Conservation (phyloP, 805 yeast genomes). For the Suhomyces sp. region DNA sequence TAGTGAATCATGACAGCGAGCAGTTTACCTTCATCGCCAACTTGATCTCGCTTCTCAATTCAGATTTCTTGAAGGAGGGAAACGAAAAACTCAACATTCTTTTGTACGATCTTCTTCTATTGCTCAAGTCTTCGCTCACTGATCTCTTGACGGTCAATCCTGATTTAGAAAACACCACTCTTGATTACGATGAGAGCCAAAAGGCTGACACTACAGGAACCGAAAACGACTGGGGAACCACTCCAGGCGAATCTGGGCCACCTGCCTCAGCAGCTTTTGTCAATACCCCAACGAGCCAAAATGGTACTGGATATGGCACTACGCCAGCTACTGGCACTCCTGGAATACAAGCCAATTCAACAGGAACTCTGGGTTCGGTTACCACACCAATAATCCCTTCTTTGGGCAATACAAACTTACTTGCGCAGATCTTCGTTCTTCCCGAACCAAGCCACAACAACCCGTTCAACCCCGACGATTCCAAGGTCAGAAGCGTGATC, state of each 20-base stretch:
- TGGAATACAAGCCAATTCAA: neutral
- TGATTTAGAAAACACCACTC: neutral
- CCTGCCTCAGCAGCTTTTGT: neutral
- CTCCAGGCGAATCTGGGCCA: neutral
- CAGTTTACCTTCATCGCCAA: conserved; percentile 48
- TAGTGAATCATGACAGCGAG: conserved; percentile 40
- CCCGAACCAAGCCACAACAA: conserved; percentile 27
- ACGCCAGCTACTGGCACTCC: neutral
- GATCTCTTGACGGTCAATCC: conserved; percentile 8
- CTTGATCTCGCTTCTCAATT: conserved; percentile 44
- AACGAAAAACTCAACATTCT: conserved; percentile 52
- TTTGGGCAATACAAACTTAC: neutral
- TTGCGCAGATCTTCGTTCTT: conserved; percentile 22
- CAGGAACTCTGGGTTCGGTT: neutral
- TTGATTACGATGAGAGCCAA: neutral
- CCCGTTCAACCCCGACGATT: conserved; percentile 16
- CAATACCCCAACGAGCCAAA: neutral
- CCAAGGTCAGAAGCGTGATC: conserved; percentile 16
- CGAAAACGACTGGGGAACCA: conserved; percentile 1
- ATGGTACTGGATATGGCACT: neutral
- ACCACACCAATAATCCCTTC: neutral
- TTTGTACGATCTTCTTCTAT: conserved; percentile 55
- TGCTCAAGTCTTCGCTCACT: conserved; percentile 44
- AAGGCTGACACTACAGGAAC: neutral
- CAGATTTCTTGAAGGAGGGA: conserved; percentile 31